Percentiles rank a stretch among this genome's conserved stretches.
Conservation (phyloP, 2,329 filamentous ascomycete species). For the Monascus ruber region DNA sequence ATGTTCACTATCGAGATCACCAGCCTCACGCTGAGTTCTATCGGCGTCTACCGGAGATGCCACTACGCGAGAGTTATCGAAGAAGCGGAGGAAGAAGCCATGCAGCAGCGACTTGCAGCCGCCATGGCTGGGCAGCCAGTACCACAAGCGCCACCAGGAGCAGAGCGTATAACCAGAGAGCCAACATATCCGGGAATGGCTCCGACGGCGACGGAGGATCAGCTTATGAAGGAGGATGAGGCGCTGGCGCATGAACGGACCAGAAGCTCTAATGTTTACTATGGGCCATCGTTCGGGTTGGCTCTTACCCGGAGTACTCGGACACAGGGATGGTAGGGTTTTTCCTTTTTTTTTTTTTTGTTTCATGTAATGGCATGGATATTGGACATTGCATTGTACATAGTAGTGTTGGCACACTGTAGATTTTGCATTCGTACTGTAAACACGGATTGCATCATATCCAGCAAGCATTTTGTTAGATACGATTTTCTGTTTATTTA, state of each 20-base stretch:
- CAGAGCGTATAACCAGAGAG: background rate
- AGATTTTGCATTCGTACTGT: too few species aligned
- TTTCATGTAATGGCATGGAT: too few species aligned
- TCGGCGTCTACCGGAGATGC: constrained; percentile 11
- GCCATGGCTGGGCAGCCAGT: constrained; percentile 3
- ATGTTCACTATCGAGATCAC: constrained; percentile 31
- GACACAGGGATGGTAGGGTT: too few species aligned
- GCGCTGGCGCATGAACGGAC: background rate
- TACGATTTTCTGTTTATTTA: too few species aligned
- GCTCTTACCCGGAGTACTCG: too few species aligned
- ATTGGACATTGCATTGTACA: too few species aligned
- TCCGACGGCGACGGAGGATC: background rate
- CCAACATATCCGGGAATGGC: background rate
- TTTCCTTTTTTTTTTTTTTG: too few species aligned
- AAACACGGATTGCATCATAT: too few species aligned
- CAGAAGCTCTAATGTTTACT: background rate
- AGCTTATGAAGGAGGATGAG: background rate
- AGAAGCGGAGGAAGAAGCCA: constrained; percentile 7
- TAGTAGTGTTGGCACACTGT: too few species aligned
- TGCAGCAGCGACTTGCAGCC: constrained; percentile 5
- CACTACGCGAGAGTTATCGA: constrained; percentile 10
- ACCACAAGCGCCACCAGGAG: background rate
- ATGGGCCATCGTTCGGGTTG: background rate
- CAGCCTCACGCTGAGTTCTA: constrained; percentile 5
- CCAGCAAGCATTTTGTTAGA: too few species aligned